Evolutionary conservation across 2,329 filamentous ascomycete species (phyloP).

Genomic region (Ophiostoma novo-ulmi): DNA sequence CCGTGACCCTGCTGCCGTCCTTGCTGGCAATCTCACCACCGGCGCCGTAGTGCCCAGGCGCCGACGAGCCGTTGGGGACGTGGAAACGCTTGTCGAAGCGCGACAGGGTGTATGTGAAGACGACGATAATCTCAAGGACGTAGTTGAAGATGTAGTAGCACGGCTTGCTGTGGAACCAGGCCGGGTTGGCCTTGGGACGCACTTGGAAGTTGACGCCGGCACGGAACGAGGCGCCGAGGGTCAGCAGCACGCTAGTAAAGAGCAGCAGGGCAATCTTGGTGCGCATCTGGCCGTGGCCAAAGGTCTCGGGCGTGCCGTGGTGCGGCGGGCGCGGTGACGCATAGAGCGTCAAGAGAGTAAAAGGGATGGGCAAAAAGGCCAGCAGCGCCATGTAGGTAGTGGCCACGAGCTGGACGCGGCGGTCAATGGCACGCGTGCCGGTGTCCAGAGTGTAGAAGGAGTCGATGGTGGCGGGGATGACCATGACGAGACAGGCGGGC

Average conservation of each 20-base stretch:
- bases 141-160: slow-evolving; percentile 81
- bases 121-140: slow-evolving; percentile 63
- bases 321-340: slow-evolving; percentile 34
- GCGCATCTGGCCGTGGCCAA: slow-evolving; percentile 62
- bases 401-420: slow-evolving; percentile 60
- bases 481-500: slow-evolving; percentile 56
- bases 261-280: slow-evolving; percentile 63
- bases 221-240: slow-evolving; percentile 65
- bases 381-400: slow-evolving; percentile 57
- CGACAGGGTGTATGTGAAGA: slow-evolving; percentile 59
- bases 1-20: neutral
- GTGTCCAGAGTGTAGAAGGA: slow-evolving; percentile 60
- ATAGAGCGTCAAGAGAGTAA: slow-evolving; percentile 48
- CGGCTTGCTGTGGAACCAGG: slow-evolving; percentile 65
- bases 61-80: slow-evolving; percentile 63
- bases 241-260: slow-evolving; percentile 54
- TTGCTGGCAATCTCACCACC: slow-evolving; percentile 19
- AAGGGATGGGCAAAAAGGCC: slow-evolving; percentile 61
- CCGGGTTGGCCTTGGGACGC: slow-evolving; percentile 49
- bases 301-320: slow-evolving; percentile 46
- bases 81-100: slow-evolving; percentile 73
- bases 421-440: slow-evolving; percentile 47
- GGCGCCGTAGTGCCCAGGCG: slow-evolving; percentile 47
- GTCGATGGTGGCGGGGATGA: slow-evolving; percentile 61
- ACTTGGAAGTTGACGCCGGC: slow-evolving; percentile 53